A percentile compares a stretch with the other conserved stretches of the same genome.
Conservation (phyloP, 2,329 filamentous ascomycete species). For the Epichloe scottii region DNA sequence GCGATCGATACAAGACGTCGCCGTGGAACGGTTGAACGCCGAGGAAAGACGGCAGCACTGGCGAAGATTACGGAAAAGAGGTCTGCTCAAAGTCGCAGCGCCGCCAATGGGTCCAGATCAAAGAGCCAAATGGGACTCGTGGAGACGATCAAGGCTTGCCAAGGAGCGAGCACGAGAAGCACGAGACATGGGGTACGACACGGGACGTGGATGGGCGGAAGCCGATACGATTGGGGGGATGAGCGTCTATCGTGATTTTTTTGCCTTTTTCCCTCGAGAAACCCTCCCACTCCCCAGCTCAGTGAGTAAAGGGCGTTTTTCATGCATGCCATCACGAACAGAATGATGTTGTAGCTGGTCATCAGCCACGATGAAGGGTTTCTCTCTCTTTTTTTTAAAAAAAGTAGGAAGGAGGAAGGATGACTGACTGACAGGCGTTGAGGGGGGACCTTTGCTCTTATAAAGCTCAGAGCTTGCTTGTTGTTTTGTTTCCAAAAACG, state of each 20-base stretch:
- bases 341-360: too few relatives aligned
- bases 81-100: slow-evolving; percentile 23
- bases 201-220: slow-evolving; percentile 17
- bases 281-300: background rate
- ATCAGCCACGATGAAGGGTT: background rate
- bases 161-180: slow-evolving; percentile 27
- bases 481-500: too few relatives aligned
- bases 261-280: background rate
- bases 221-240: slow-evolving; percentile 16
- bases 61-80: slow-evolving; percentile 37
- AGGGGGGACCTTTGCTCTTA: too few relatives aligned
- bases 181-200: slow-evolving; percentile 27
- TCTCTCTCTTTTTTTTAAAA: background rate
- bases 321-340: background rate
- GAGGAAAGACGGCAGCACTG: slow-evolving; percentile 35
- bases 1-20: slow-evolving; percentile 30
- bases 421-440: too few relatives aligned
- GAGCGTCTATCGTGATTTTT: slow-evolving; percentile 10
- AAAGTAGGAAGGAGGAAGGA: background rate
- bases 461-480: too few relatives aligned
- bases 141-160: slow-evolving; percentile 28
- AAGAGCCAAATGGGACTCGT: slow-evolving; percentile 29
- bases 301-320: background rate
- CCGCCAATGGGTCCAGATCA: slow-evolving; percentile 26
- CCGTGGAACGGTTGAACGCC: slow-evolving; percentile 31